Conservation (phyloP, 805 yeast species). For the Cyberlindnera nakhonratchasimensis region DNA sequence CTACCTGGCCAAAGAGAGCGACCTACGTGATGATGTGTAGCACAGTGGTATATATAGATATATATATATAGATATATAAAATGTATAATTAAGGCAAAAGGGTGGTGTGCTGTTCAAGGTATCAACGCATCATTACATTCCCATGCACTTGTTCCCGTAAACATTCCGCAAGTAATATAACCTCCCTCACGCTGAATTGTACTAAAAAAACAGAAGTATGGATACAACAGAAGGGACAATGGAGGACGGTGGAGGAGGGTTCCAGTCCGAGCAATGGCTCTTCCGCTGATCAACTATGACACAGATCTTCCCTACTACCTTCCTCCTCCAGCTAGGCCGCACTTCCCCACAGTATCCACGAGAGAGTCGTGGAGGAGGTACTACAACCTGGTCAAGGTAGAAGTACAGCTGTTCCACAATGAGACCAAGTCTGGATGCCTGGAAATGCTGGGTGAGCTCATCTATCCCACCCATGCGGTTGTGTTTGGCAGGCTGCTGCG, state of each 20-base stretch:
- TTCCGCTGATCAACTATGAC: constrained; percentile 4
- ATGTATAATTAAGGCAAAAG: too few relatives aligned
- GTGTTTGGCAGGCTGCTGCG: neutral
- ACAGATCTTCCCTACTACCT: constrained; percentile 3
- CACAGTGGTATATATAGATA: too few relatives aligned
- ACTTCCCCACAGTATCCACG: neutral
- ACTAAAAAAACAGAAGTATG: too few relatives aligned
- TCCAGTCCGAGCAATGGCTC: neutral
- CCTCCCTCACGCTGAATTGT: too few relatives aligned
- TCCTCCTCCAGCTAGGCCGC: neutral
- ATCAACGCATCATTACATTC: too few relatives aligned
- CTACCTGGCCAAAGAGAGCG: constrained; percentile 1
- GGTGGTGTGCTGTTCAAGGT: too few relatives aligned
- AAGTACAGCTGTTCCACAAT: constrained; percentile 5
- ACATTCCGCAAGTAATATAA: too few relatives aligned
- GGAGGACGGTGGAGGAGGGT: too few relatives aligned
- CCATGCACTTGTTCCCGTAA: neutral
- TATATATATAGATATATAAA: too few relatives aligned
- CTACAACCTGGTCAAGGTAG: constrained; percentile 3
- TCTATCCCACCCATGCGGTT: neutral
- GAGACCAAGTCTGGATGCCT: neutral
- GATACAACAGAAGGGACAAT: too few relatives aligned
- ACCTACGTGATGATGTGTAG: neutral
- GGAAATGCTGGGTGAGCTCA: neutral
- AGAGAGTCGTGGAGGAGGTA: neutral